Evolutionary conservation across 2,329 filamentous ascomycete genomes (phyloP).

Genomic region (Pseudogymnoascus sp.): DNA sequence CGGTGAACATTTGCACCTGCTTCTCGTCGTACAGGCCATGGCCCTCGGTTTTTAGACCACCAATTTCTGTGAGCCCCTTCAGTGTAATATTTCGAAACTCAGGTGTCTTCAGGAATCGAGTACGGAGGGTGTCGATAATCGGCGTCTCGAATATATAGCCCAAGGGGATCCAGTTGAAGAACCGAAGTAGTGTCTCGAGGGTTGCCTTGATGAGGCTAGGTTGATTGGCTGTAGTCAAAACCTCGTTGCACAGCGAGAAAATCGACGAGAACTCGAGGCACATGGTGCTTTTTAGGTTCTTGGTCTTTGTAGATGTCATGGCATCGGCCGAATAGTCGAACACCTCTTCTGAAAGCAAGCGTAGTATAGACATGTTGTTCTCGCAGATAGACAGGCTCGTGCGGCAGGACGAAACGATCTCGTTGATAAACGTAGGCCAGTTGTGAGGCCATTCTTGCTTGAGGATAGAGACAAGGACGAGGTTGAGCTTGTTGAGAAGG

Average conservation of each 20-base stretch:
- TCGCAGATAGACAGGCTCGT: conserved; percentile 96
- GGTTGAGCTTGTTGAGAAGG: conserved; percentile 94
- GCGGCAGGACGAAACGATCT: conserved; percentile 94
- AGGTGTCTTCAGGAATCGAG: conserved; percentile 82
- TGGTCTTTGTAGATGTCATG: conserved; percentile 97
- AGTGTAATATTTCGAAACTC: conserved; percentile 96
- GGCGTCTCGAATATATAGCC: conserved; percentile 98
- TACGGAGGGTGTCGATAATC: conserved; percentile 88
- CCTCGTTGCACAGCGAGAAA: conserved; percentile 94
- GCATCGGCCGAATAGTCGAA: conserved; percentile 98
- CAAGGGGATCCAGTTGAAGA: conserved; percentile 97
- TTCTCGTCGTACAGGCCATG: conserved; percentile 83
- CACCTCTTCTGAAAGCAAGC: conserved; percentile 91
- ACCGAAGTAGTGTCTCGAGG: conserved; percentile 86
- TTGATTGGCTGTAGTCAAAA: conserved; percentile 82
- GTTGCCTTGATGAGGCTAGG: conserved; percentile 91
- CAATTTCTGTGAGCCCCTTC: conserved; percentile 96
- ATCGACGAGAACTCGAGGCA: conserved; percentile 97
- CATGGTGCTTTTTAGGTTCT: conserved; percentile 97
- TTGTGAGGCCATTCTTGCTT: conserved; percentile 99
- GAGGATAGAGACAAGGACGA: conserved; percentile 92
- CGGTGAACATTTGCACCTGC: conserved; percentile 96
- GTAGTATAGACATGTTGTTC: conserved; percentile 98
- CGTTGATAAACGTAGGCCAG: conserved; percentile 99
- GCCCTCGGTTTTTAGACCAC: conserved; percentile 76